phyloP scores from a whole-genome alignment of 805 yeast species.

The Schizosaccharomyces octosporus region DNA sequence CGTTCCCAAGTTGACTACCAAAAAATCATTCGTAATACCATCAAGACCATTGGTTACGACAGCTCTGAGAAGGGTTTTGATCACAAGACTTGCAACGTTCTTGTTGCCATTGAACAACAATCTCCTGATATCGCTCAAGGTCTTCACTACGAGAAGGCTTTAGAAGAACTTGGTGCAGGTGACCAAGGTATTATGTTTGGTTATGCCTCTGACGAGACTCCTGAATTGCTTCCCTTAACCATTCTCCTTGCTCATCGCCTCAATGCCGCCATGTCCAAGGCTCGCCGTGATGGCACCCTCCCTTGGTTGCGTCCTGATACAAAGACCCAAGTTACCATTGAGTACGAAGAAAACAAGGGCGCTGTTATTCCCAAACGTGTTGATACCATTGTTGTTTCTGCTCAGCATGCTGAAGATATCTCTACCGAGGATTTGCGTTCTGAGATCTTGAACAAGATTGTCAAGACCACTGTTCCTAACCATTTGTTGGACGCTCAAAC shows the following conservation, averaged over 20 bases:
- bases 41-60: conserved; percentile 95
- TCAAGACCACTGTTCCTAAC: conserved; percentile 81
- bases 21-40: conserved; percentile 91
- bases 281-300: conserved; percentile 86
- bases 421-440: conserved; percentile 76
- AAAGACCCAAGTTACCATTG: conserved; percentile 97
- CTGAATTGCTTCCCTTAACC: conserved; percentile 89
- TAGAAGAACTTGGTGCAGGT: conserved; percentile 98
- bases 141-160: conserved; percentile 79
- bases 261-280: conserved; percentile 87
- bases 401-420: conserved; percentile 93
- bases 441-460: conserved; percentile 51
- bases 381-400: conserved; percentile 89
- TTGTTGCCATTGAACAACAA: conserved; percentile 98
- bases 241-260: conserved; percentile 82
- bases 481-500: conserved; percentile 82
- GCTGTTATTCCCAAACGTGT: conserved; percentile 90
- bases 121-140: conserved; percentile 98
- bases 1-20: conserved; percentile 87
- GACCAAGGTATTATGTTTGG: conserved; percentile 99
- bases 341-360: conserved; percentile 81
- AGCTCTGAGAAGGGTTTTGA: conserved; percentile 89
- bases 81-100: conserved; percentile 95
- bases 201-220: conserved; percentile 96
- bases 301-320: conserved; percentile 98